phyloP scores from a whole-genome alignment of 2,329 filamentous ascomycete species.

The Chrysoporthe puriensis region DNA sequence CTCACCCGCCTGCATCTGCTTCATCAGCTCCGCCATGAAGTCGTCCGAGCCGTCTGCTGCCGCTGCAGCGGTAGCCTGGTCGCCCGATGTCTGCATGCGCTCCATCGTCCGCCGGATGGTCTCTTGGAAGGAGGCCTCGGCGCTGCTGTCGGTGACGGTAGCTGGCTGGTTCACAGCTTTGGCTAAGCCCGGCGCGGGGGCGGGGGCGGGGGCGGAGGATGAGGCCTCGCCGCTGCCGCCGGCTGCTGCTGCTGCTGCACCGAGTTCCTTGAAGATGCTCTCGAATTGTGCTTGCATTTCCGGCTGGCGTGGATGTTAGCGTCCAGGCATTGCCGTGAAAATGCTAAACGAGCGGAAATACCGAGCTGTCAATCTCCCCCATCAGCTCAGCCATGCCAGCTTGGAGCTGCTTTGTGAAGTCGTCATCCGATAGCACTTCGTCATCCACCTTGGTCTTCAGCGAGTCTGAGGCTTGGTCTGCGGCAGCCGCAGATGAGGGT shows the following conservation, averaged over 20 bases:
- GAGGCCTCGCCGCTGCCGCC: conserved; percentile 37
- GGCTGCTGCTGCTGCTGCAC: conserved; percentile 50
- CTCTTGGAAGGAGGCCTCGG: conserved; percentile 80
- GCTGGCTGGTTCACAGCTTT: conserved; percentile 34
- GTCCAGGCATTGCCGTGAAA: background rate
- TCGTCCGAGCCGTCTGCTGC: conserved; percentile 72
- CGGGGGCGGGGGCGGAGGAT: conserved; percentile 31
- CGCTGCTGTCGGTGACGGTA: conserved; percentile 35
- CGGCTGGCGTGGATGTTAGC: conserved; percentile 44
- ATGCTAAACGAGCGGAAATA: conserved; percentile 40
- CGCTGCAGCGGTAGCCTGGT: conserved; percentile 80
- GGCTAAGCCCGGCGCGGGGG: conserved; percentile 32
- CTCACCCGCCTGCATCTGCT: conserved; percentile 75
- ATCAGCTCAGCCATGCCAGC: conserved; percentile 86
- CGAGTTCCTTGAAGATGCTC: conserved; percentile 74
- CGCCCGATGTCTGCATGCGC: conserved; percentile 88
- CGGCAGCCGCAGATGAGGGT: conserved; percentile 16
- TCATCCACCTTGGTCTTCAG: conserved; percentile 37
- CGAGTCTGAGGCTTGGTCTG: conserved; percentile 31
- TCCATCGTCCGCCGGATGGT: conserved; percentile 94
- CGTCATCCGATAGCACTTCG: conserved; percentile 66
- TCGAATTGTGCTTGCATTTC: conserved; percentile 82
- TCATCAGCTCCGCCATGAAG: conserved; percentile 88
- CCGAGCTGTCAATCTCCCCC: conserved; percentile 67
- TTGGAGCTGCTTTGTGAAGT: conserved; percentile 85